Evolutionary conservation across 768 basidiomycete genomes (phyloP).

Genomic region (Leccinum arenicola): DNA sequence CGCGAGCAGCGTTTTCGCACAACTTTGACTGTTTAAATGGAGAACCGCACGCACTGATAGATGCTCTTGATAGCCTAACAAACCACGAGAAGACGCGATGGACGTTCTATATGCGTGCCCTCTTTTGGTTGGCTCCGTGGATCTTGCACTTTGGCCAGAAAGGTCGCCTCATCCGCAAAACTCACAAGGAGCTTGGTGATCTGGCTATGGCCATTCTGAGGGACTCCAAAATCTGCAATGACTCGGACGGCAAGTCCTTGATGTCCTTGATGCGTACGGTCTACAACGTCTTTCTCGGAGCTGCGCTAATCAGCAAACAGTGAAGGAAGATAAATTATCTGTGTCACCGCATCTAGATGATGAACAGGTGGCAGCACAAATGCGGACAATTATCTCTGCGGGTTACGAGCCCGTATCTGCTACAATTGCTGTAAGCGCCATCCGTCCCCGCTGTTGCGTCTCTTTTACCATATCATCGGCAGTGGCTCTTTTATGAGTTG

Average conservation of each 20-base stretch:
- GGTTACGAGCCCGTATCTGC: constrained; percentile 43
- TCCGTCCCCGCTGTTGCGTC: not conserved
- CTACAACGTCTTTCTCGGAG: not conserved
- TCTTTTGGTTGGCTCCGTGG: constrained; percentile 59
- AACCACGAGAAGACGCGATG: constrained; percentile 55
- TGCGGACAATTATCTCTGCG: constrained; percentile 63
- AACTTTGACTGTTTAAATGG: constrained; percentile 58
- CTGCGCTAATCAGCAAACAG: constrained; percentile 20
- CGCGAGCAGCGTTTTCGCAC: constrained; percentile 60
- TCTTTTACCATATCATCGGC: constrained; percentile 6
- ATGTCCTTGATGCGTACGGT: constrained; percentile 53
- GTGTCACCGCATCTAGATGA: constrained; percentile 42
- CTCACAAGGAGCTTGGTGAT: constrained; percentile 52
- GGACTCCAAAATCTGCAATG: constrained; percentile 47
- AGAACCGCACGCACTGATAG: constrained; percentile 45
- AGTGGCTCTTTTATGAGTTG: constrained; percentile 71
- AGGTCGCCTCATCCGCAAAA: constrained; percentile 53
- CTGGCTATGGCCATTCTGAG: constrained; percentile 52
- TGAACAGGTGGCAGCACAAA: constrained; percentile 53
- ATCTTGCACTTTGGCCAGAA: constrained; percentile 56
- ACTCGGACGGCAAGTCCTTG: constrained; percentile 44
- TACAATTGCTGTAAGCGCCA: constrained; percentile 31
- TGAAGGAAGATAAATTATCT: constrained; percentile 43
- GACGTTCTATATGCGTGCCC: constrained; percentile 62
- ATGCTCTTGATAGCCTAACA: constrained; percentile 57